A percentile compares a stretch with the other conserved stretches of the same genome.
Evolutionary conservation across 1,284 basidiomycete species (phyloP).

Genomic region (Melampsora americana): DNA sequence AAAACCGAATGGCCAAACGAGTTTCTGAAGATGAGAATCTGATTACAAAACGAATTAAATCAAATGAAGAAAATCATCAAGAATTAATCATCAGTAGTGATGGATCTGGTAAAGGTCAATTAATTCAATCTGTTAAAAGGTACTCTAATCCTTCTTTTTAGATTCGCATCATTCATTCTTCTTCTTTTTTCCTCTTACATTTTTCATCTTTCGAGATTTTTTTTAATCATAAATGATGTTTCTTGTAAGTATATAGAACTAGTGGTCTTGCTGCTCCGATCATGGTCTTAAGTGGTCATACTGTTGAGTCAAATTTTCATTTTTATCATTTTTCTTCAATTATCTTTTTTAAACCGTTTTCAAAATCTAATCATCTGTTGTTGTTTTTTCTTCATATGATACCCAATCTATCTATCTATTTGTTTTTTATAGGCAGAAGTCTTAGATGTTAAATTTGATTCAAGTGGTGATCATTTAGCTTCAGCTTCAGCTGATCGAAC

Average conservation of each 20-base stretch:
- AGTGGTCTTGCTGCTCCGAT: conserved; percentile 30
- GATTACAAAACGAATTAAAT: conserved; percentile 28
- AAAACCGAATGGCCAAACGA: conserved; percentile 16
- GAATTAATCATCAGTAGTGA: conserved; percentile 39
- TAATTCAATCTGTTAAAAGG: conserved; percentile 36
- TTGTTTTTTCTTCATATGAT: no score
- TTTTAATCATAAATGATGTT: not conserved
- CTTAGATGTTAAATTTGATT: conserved; percentile 52
- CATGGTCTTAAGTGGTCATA: conserved; percentile 38
- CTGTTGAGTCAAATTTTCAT: not conserved
- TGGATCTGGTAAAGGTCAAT: conserved; percentile 26
- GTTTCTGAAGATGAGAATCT: conserved; percentile 17
- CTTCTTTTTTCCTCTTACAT: no score
- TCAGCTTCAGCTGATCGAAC: conserved; percentile 49
- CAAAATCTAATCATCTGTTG: no score
- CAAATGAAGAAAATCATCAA: conserved; percentile 19
- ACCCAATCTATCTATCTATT: not conserved
- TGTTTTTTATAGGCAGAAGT: conserved; percentile 47
- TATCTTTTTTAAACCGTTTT: no score
- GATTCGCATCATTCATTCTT: not conserved
- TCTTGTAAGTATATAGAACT: conserved; percentile 25
- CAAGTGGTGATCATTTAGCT: conserved; percentile 50
- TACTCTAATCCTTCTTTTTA: not conserved
- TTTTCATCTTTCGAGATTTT: no score
- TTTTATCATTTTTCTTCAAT: not conserved